A percentile compares a stretch with the other conserved stretches of the same genome.
These are phyloP conservation scores for Breviolum minutum DNA, from an alignment of 73 alveolate species.

Conservation along the genomic window DNA sequence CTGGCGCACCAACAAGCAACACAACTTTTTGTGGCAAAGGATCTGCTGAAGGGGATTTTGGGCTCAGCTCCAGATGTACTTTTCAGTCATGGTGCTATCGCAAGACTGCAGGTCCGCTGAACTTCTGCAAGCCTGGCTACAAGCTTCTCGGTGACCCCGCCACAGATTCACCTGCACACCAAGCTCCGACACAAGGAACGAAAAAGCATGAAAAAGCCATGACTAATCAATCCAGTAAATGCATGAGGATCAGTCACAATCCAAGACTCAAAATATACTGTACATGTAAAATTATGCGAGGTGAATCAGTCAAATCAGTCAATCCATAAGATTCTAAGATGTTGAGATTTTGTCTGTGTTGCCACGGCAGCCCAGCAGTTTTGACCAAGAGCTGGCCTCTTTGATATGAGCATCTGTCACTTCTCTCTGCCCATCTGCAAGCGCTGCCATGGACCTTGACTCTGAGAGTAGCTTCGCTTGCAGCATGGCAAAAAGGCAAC, in stretches of 20 bases:
- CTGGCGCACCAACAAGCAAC: too few species aligned
- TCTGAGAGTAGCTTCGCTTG: background rate
- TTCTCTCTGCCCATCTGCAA: slow-evolving; percentile 24
- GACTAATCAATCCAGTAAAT: too few species aligned
- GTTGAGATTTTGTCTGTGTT: background rate
- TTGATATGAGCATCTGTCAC: slow-evolving; percentile 12
- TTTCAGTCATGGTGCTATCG: too few species aligned
- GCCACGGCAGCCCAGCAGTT: background rate
- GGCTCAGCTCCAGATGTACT: too few species aligned
- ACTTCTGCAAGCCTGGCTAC: slow-evolving; percentile 43
- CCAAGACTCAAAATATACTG: background rate
- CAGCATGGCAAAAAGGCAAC: background rate
- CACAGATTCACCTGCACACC: slow-evolving; percentile 25
- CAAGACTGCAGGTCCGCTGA: too few species aligned
- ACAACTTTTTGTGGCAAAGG: too few species aligned
- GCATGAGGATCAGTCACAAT: too few species aligned
- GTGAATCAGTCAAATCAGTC: background rate
- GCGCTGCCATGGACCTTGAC: slow-evolving; percentile 21
- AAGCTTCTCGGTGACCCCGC: slow-evolving; percentile 92
- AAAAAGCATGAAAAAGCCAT: background rate
- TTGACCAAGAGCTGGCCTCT: slow-evolving; percentile 25
- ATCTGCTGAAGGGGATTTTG: too few species aligned
- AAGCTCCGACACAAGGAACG: background rate
- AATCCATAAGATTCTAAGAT: background rate
- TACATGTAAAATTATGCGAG: background rate